phyloP scores from a whole-genome alignment of 164 flowering plant species.

The Vitis amurensis region DNA sequence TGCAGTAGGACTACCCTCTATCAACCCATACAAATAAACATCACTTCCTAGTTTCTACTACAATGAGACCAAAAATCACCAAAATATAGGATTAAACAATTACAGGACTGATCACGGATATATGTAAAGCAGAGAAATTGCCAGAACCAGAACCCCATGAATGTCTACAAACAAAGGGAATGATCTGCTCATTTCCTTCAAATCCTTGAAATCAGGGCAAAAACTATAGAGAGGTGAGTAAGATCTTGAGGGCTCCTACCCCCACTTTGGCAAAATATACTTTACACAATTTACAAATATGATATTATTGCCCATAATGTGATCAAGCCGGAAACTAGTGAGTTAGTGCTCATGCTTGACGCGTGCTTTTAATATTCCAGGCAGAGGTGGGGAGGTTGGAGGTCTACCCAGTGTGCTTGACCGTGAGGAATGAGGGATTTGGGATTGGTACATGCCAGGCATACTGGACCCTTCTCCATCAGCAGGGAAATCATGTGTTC shows the following conservation, averaged over 20 bases:
- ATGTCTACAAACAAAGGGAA: not conserved
- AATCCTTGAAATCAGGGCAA: not conserved
- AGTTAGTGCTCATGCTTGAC: conserved; percentile 67
- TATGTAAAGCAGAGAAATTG: conserved; percentile 16
- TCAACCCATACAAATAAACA: no score
- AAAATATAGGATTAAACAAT: no score
- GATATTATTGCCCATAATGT: not conserved
- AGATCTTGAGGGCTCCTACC: conserved; percentile 7
- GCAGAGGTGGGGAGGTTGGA: conserved; percentile 71
- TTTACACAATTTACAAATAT: conserved; percentile 47
- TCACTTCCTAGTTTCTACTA: no score
- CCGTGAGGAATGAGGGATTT: conserved; percentile 35
- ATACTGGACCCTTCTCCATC: conserved; percentile 65
- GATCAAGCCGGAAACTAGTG: conserved; percentile 8
- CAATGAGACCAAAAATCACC: no score
- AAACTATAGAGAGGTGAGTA: conserved; percentile 1
- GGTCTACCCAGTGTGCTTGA: conserved; percentile 43
- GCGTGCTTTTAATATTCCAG: conserved; percentile 83
- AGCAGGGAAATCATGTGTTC: conserved; percentile 25
- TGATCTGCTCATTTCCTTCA: conserved; percentile 6
- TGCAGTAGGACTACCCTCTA: no score
- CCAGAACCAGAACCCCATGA: not conserved
- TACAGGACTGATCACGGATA: no score
- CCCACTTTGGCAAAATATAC: conserved; percentile 17
- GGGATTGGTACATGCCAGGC: conserved; percentile 39